A percentile compares a stretch with the other conserved stretches of the same genome.
phyloP scores from a whole-genome alignment of 345 rosid genomes.

The Syzygium aqueum region DNA sequence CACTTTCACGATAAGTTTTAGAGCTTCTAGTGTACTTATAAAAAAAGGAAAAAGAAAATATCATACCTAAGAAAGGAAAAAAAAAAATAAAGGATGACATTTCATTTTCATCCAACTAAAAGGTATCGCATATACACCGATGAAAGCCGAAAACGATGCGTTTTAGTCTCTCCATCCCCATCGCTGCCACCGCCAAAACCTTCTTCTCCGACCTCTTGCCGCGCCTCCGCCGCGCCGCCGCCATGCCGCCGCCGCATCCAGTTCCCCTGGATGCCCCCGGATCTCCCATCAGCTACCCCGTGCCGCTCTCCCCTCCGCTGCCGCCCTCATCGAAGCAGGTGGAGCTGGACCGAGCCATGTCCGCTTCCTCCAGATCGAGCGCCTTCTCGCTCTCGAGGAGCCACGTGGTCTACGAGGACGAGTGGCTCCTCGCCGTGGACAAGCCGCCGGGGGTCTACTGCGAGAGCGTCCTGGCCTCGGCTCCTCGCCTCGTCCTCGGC shows the following conservation, averaged over 20 bases:
- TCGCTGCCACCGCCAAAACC: neutral
- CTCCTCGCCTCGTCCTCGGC: slow-evolving; percentile 22
- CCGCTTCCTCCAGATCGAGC: slow-evolving; percentile 75
- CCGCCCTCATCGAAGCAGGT: slow-evolving; percentile 64
- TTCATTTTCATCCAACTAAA: neutral
- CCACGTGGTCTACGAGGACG: slow-evolving; percentile 63
- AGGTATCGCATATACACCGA: neutral
- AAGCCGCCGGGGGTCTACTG: slow-evolving; percentile 84
- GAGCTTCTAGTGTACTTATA: too few species aligned
- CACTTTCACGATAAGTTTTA: too few species aligned
- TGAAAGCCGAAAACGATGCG: neutral
- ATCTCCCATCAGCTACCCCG: slow-evolving; percentile 33
- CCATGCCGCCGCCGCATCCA: slow-evolving; percentile 14
- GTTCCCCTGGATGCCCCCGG: slow-evolving; percentile 12
- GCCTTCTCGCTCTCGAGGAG: slow-evolving; percentile 36
- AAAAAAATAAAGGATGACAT: neutral
- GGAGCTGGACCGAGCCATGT: slow-evolving; percentile 64
- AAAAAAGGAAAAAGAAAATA: neutral
- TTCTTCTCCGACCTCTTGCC: neutral
- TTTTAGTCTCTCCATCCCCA: neutral
- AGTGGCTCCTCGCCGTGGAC: slow-evolving; percentile 69
- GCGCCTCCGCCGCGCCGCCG: slow-evolving; percentile 11
- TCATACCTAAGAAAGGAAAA: too few species aligned
- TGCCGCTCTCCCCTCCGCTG: slow-evolving; percentile 64
- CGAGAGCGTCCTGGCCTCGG: slow-evolving; percentile 53